These are phyloP conservation scores for Boletus reticuloceps DNA, from an alignment of 768 basidiomycete genomes.

Conservation along the genomic window DNA sequence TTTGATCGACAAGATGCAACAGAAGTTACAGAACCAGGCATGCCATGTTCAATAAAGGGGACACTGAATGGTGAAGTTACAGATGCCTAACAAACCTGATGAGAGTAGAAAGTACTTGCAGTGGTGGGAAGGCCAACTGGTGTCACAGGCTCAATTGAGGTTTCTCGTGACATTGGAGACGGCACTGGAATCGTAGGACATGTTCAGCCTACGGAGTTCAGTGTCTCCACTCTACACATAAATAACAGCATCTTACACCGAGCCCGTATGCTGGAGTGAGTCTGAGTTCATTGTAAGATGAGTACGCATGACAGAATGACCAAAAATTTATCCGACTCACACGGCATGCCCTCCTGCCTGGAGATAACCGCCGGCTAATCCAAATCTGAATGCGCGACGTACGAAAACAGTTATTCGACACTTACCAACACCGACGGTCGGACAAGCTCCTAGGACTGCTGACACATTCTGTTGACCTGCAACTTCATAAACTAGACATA, in stretches of 20 bases:
- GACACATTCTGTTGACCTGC: not conserved
- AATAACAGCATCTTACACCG: not conserved
- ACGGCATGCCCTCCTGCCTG: not conserved
- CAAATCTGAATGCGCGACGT: not conserved
- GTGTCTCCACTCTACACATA: not conserved
- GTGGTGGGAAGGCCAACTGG: too few species aligned
- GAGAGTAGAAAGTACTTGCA: too few species aligned
- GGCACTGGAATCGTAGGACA: constrained; percentile 52
- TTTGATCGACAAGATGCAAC: too few species aligned
- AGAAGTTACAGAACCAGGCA: too few species aligned
- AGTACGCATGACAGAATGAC: not conserved
- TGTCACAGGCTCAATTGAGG: too few species aligned
- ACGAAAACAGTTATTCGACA: too few species aligned
- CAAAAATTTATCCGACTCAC: not conserved
- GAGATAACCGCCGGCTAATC: too few species aligned
- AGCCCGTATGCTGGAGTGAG: not conserved
- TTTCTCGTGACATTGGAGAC: too few species aligned
- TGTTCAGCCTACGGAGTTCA: not conserved
- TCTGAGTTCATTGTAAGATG: not conserved
- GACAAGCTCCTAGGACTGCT: not conserved
- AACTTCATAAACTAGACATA: not conserved
- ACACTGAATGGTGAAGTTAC: too few species aligned
- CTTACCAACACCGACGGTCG: not conserved
- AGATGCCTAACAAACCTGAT: too few species aligned
- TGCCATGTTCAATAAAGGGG: too few species aligned